Base-by-base conservation (phyloP, 1,284 basidiomycete species). In the Gastroboletus turbinatus region DNA sequence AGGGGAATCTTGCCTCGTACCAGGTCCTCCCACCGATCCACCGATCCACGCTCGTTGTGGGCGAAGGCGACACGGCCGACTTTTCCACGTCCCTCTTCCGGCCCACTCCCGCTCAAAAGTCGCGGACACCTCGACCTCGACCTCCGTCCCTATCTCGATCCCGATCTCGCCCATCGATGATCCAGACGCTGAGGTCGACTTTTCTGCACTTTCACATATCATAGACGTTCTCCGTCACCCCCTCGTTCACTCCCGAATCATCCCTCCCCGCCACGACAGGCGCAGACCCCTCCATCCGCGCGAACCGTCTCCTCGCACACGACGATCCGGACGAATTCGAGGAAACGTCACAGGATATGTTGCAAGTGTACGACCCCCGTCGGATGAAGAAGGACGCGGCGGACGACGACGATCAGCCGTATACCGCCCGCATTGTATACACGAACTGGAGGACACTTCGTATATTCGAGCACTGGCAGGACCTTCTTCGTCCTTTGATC, bases 401-500 rank as follows among this genome's bases (percentile, higher is more conserved):
- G 9, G 64, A 68, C 0, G 56, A 62, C 47, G 51, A 62, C 30
- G 59, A 61, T 48, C 63, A 21, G 8, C 39, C 27, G 9, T 13
- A 58, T 14, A 51, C 55, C 67, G 46, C 14, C 71, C 75, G 0
- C 69, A 63, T 4, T 82, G 81, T 63, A 82, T 83, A 46, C 81
- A 84, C 64, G 78, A 84, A 61, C 63, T 82, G 16, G 76, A 78
- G 27, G 75, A 78, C 38, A 73, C 75, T 5, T 75, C 73, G 1
- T 75, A 77, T 54, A 61, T 72, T 25, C 61, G 60, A 16, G 57
- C 57, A 5, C 50, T 67, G 2, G 64, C 60, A 5, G 52, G 38
- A 32, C 50, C 48, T 19, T 64, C 60, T 2, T 44, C 47, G 13
- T 57, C 59, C 9, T 51, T 64, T 21, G 46, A 57, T 30, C 44